phyloP scores from a whole-genome alignment of 2,329 filamentous ascomycete species.

The Alternaria triticimaculans region DNA sequence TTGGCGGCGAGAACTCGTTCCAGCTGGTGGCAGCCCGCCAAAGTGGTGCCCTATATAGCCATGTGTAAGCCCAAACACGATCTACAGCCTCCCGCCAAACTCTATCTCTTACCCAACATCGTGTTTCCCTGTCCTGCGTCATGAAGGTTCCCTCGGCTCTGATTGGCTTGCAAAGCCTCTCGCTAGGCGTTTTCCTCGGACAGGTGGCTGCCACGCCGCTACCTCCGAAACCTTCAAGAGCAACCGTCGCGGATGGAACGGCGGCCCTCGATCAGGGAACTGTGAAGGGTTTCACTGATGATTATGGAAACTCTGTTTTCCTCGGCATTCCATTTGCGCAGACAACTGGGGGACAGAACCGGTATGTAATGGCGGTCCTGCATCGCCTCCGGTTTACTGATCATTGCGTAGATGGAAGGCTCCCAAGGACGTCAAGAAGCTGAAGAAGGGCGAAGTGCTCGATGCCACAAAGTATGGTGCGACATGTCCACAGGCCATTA shows the following conservation, averaged over 20 bases:
- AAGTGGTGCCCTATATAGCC: constrained; percentile 12
- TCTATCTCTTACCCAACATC: constrained; percentile 3
- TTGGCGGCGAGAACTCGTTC: constrained; percentile 14
- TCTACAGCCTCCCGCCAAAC: constrained; percentile 14
- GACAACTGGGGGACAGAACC: constrained; percentile 31
- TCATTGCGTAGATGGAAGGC: constrained; percentile 24
- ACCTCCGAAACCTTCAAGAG: constrained; percentile 11
- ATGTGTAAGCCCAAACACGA: constrained; percentile 6
- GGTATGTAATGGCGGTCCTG: constrained; percentile 11
- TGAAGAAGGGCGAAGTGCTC: constrained; percentile 17
- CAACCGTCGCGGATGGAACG: constrained; percentile 6
- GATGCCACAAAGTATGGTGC: constrained; percentile 29
- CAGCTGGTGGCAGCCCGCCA: neutral
- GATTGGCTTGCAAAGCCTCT: constrained; percentile 11
- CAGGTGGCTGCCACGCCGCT: constrained; percentile 13
- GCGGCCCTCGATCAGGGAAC: constrained; percentile 21
- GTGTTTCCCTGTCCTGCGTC: constrained; percentile 3
- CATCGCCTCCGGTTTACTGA: neutral
- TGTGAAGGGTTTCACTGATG: constrained; percentile 27
- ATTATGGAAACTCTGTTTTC: constrained; percentile 28
- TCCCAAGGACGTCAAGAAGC: constrained; percentile 19
- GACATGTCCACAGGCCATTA: constrained; percentile 34
- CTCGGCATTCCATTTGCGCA: constrained; percentile 34
- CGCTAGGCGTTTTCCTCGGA: constrained; percentile 9
- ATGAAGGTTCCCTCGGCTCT: constrained; percentile 15